A percentile compares a stretch with the other conserved stretches of the same genome.
Evolutionary conservation across 352 stramenopile species (phyloP).

Genomic region (Pythium sukuiense): DNA sequence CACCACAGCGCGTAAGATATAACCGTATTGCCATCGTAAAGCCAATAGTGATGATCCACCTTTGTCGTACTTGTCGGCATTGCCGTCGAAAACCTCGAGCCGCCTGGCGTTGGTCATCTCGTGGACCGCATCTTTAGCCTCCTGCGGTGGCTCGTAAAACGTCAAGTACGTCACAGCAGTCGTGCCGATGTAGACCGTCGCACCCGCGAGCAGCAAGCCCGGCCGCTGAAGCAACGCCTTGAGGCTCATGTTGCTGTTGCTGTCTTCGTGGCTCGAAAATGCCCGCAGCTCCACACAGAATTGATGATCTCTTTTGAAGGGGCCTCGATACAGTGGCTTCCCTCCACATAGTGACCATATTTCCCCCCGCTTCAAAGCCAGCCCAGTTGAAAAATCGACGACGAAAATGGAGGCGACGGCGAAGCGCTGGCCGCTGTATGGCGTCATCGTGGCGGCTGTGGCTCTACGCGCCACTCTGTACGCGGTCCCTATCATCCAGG

Average conservation of each 20-base stretch:
- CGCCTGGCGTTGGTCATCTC: slow-evolving; percentile 51
- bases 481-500: slow-evolving; percentile 33
- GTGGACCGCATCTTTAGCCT: slow-evolving; percentile 17
- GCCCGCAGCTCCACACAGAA: slow-evolving; percentile 7
- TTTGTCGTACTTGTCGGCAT: slow-evolving; percentile 73
- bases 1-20: not conserved
- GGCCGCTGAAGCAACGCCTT: slow-evolving; percentile 43
- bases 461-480: slow-evolving; percentile 45
- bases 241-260: slow-evolving; percentile 17
- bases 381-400: not conserved
- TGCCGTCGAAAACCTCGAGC: slow-evolving; percentile 66
- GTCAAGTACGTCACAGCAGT: slow-evolving; percentile 65
- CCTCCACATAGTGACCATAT: slow-evolving; percentile 2
- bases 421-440: slow-evolving; percentile 12
- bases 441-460: slow-evolving; percentile 27
- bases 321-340: not conserved
- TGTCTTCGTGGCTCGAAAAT: not conserved
- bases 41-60: slow-evolving; percentile 26
- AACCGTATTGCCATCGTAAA: not conserved
- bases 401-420: slow-evolving; percentile 7
- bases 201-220: slow-evolving; percentile 53
- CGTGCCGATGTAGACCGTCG: slow-evolving; percentile 55
- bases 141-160: slow-evolving; percentile 59
- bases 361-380: not conserved
- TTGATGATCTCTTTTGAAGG: not conserved